These are phyloP conservation scores for Kluyveromyces starmeri DNA, from an alignment of 805 yeast species.

Conservation along the genomic window DNA sequence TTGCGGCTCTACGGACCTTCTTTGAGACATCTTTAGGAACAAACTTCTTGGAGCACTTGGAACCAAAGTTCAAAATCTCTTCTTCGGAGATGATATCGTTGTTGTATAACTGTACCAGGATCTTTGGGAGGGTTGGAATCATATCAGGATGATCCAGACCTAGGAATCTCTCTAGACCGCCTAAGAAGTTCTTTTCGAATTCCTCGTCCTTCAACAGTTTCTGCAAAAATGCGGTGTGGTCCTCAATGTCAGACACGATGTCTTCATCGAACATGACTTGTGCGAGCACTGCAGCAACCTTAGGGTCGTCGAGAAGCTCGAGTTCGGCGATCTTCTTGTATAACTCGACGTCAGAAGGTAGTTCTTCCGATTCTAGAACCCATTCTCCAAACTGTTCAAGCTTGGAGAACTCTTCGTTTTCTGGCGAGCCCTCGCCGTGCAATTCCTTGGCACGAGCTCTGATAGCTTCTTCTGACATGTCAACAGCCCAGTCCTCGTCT, in stretches of 20 bases:
- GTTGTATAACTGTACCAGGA: conserved; percentile 73
- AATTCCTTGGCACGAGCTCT: conserved; percentile 83
- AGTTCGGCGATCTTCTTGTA: conserved; percentile 81
- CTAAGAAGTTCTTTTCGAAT: conserved; percentile 82
- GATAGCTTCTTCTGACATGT: conserved; percentile 93
- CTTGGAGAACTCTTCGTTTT: conserved; percentile 36
- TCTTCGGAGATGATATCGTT: conserved; percentile 81
- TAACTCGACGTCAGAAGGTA: conserved; percentile 82
- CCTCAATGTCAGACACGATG: conserved; percentile 59
- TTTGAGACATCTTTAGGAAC: conserved; percentile 87
- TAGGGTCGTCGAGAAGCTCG: conserved; percentile 60
- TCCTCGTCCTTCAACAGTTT: conserved; percentile 56
- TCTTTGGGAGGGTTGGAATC: conserved; percentile 67
- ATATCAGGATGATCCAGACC: conserved; percentile 73
- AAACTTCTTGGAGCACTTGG: conserved; percentile 81
- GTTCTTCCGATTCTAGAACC: conserved; percentile 49
- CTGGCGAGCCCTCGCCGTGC: conserved; percentile 47
- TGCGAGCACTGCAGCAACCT: conserved; percentile 83
- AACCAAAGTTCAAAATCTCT: conserved; percentile 73
- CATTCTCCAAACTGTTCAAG: conserved; percentile 85
- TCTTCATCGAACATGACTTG: conserved; percentile 80
- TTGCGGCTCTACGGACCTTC: conserved; percentile 92
- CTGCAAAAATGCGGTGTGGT: conserved; percentile 74
- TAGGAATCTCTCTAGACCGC: conserved; percentile 90
- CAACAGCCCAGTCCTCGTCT: conserved; percentile 97